phyloP scores from a whole-genome alignment of 2,329 filamentous ascomycete genomes.

The Trichoderma koningii region DNA sequence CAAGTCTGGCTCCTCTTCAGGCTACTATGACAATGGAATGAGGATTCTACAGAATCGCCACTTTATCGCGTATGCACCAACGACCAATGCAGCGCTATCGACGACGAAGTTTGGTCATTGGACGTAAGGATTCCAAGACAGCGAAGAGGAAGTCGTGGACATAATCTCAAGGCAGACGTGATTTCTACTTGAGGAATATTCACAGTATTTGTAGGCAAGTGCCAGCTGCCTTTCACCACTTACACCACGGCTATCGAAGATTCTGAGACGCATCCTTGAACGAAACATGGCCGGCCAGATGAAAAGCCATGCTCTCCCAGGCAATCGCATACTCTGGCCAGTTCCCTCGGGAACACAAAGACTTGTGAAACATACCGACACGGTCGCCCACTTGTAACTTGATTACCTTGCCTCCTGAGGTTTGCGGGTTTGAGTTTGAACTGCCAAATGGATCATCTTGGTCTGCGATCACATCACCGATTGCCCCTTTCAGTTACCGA shows the following conservation, averaged over 20 bases:
- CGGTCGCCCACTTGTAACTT: conserved; percentile 43
- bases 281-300: conserved; percentile 48
- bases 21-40: conserved; percentile 61
- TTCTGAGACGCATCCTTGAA: conserved; percentile 45
- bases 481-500: too few species aligned
- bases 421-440: too few species aligned
- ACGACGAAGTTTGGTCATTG: conserved; percentile 39
- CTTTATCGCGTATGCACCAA: conserved; percentile 60
- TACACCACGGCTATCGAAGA: conserved; percentile 15
- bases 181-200: conserved; percentile 41
- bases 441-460: too few species aligned
- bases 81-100: conserved; percentile 55
- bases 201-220: background rate
- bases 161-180: conserved; percentile 47
- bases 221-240: background rate
- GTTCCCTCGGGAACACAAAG: conserved; percentile 45
- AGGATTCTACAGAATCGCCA: conserved; percentile 50
- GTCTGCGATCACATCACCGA: too few species aligned
- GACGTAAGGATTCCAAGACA: background rate
- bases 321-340: conserved; percentile 64
- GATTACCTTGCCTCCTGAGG: conserved; percentile 27
- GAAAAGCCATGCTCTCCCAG: conserved; percentile 57
- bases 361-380: conserved; percentile 47
- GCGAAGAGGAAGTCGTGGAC: conserved; percentile 17
- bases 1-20: conserved; percentile 39